Base-by-base conservation (phyloP, 371 early-diverging fungal genomes). In the Paraphysoderma sedebokerense region DNA sequence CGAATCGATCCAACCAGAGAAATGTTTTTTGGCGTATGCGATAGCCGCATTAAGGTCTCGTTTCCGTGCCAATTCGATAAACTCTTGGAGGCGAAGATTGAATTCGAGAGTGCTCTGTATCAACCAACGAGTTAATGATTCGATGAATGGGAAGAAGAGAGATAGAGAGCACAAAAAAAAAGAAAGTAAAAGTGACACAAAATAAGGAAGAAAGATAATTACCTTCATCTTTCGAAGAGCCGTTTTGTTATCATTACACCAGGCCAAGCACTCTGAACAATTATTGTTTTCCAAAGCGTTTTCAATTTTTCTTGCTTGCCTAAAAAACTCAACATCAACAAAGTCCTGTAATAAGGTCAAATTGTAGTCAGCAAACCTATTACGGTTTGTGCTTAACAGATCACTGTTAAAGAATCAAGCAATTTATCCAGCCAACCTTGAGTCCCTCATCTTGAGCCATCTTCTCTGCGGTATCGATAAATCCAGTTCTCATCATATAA, bases 181-280 rank as follows among this genome's bases (percentile, higher is more conserved):
- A 31, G 22, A 3, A 27, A 26, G 48, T 50, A 28, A 12, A 51
- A 28, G 17, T 0, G 11, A 34, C 32, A 26, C 0, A 48, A 13
- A 48, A 3, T 5, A 48, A 7, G 3, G n/a, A n/a, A 9, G 32
- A 27, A 17, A 30, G n/a, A 39, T 29, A 22, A 41, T 20, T 55
- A 73, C 79, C 61, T 84, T 74, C 38, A 78, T 67, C 56, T 92
- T 92, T 52, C 80, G 77, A 39, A 96, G 63, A 6, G 68, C 75
- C 1, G 84, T 77, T 35, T 76, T 70, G 65, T 96, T 92, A 20
- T 93, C 93, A 20, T 68, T 70, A 56, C 93, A 96, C 97, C 95
- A 97, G 24, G 70, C 70, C 40, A 97, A 60, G 37, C 85, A 81
- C 58, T 85, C 86, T 31, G 77, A 61, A 56, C 92, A 93, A 57